Conservation (phyloP, 116 monocot species). For the Trichopus zeylanicus region DNA sequence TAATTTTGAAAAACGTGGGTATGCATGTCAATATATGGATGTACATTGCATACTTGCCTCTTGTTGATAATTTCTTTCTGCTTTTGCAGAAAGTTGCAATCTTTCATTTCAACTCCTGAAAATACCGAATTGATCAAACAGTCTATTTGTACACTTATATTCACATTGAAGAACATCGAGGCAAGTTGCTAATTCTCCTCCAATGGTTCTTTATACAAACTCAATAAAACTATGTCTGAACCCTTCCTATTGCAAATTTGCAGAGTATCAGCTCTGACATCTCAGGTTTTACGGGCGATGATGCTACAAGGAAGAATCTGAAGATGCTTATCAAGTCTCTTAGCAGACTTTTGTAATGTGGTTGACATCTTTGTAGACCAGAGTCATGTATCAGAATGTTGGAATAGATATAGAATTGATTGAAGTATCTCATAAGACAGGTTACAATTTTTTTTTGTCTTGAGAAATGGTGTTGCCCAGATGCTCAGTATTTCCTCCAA, state of each 20-base stretch:
- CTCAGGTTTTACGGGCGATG: conserved; percentile 80
- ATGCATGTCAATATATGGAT: no score
- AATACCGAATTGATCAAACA: conserved; percentile 46
- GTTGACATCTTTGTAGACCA: background rate
- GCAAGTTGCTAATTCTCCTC: conserved; percentile 9
- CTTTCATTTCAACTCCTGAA: conserved; percentile 49
- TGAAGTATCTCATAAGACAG: no score
- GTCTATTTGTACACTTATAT: conserved; percentile 51
- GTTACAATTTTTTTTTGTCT: no score
- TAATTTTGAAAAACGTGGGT: background rate
- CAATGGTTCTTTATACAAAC: background rate
- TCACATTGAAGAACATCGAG: conserved; percentile 80
- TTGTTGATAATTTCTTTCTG: background rate
- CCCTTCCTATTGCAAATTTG: conserved; percentile 1
- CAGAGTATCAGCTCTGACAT: conserved; percentile 81
- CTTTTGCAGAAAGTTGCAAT: conserved; percentile 46
- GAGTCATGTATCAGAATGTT: no score
- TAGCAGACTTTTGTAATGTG: conserved; percentile 56
- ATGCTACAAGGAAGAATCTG: conserved; percentile 52
- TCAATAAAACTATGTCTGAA: background rate
- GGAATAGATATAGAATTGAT: no score
- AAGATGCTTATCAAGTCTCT: conserved; percentile 90
- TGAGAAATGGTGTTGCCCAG: no score
- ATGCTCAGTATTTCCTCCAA: no score
- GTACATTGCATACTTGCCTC: background rate